Percentiles rank a stretch among this genome's conserved stretches.
Conservation (phyloP, 768 basidiomycete species). For the Trametes cubensis region DNA sequence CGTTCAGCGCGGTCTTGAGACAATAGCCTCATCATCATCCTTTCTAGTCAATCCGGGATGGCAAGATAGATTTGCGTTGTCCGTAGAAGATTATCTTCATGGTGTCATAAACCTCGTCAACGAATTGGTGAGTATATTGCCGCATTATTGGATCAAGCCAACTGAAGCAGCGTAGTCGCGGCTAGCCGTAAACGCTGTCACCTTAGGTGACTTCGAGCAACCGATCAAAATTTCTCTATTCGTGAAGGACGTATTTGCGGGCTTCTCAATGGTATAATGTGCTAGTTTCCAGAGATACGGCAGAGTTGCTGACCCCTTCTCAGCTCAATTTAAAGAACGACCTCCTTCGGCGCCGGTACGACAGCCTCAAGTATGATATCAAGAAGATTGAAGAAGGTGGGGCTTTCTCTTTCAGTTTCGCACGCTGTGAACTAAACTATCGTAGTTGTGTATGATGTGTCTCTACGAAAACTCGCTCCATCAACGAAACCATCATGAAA, state of each 20-base stretch:
- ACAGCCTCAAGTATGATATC: conserved; percentile 83
- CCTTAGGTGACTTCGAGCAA: conserved; percentile 77
- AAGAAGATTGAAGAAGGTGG: conserved; percentile 88
- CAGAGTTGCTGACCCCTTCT: not conserved
- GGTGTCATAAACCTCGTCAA: conserved; percentile 78
- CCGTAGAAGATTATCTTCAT: conserved; percentile 82
- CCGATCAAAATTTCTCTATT: conserved; percentile 78
- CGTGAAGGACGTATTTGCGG: conserved; percentile 80
- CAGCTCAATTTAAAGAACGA: conserved; percentile 87
- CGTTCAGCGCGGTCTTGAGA: not conserved
- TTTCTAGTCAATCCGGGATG: conserved; percentile 68
- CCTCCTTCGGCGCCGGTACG: conserved; percentile 70
- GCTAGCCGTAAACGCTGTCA: conserved; percentile 81
- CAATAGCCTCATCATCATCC: too few relatives aligned
- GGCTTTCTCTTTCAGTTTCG: conserved; percentile 13
- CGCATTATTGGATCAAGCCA: not conserved
- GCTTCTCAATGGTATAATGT: conserved; percentile 72
- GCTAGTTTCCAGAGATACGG: not conserved
- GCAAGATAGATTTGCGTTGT: conserved; percentile 62
- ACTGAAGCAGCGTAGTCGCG: conserved; percentile 54
- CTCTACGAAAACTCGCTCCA: conserved; percentile 64
- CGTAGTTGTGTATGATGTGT: conserved; percentile 84
- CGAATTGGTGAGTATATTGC: conserved; percentile 60
- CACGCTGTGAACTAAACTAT: not conserved
- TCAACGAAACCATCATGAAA: conserved; percentile 3